phyloP scores from a whole-genome alignment of 2,329 filamentous ascomycete species.

The Pseudofabraea citricarpa region DNA sequence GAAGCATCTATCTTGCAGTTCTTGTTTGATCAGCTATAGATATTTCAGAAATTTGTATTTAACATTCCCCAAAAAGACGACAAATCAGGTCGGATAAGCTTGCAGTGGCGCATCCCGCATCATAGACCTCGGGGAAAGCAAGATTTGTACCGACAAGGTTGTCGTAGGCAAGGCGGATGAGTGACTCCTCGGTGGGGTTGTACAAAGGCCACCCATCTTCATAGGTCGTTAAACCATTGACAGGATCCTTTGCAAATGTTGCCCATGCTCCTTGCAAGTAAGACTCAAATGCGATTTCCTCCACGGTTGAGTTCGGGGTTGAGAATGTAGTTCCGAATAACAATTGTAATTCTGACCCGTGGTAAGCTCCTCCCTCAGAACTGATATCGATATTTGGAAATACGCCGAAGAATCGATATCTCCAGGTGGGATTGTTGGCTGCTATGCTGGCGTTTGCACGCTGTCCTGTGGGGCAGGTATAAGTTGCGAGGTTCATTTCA shows the following conservation, averaged over 20 bases:
- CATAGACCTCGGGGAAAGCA: conserved; percentile 5
- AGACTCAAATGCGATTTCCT: conserved; percentile 19
- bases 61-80: not conserved
- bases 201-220: conserved; percentile 19
- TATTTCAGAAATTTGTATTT: too few species aligned
- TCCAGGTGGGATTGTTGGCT: conserved; percentile 26
- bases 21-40: too few species aligned
- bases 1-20: too few species aligned
- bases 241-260: conserved; percentile 29
- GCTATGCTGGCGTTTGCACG: conserved; percentile 15
- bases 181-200: conserved; percentile 11
- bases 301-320: conserved; percentile 14
- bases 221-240: conserved; percentile 21
- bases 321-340: conserved; percentile 22
- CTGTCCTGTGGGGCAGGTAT: conserved; percentile 24
- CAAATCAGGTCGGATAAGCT: not conserved
- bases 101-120: conserved; percentile 16
- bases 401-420: conserved; percentile 27
- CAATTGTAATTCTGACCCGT: conserved; percentile 24
- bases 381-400: conserved; percentile 26
- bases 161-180: conserved; percentile 18
- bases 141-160: conserved; percentile 19
- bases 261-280: conserved; percentile 30
- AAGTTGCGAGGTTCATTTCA: conserved; percentile 14
- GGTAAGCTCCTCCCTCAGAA: conserved; percentile 26